phyloP scores from a whole-genome alignment of 148 eudicot genomes.

The Agrostemma githago region DNA sequence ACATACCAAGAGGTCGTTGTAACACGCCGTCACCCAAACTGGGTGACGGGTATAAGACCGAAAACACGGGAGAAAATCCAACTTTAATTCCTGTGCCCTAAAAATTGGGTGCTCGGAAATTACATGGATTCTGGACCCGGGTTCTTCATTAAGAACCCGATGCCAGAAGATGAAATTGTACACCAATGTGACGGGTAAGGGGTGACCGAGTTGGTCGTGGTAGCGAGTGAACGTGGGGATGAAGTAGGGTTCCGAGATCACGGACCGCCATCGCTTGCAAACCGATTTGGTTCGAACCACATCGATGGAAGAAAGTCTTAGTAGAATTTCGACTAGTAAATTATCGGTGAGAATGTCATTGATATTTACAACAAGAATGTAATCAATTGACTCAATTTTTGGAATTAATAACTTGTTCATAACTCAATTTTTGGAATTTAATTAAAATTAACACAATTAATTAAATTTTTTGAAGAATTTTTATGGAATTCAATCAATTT shows the following conservation, averaged over 20 bases:
- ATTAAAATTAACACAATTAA: neutral
- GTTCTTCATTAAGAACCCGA: conserved; percentile 16
- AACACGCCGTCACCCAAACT: conserved; percentile 23
- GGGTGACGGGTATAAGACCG: conserved; percentile 14
- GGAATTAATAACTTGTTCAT: neutral
- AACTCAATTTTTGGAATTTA: neutral
- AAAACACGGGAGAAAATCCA: conserved; percentile 26
- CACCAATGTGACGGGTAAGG: conserved; percentile 20
- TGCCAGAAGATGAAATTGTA: conserved; percentile 28
- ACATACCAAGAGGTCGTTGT: conserved; percentile 26
- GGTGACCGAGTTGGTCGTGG: conserved; percentile 8
- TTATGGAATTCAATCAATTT: neutral
- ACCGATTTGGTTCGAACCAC: conserved; percentile 27
- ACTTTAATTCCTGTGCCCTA: neutral
- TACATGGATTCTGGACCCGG: conserved; percentile 16
- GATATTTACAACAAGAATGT: conserved; percentile 10
- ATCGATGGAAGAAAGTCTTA: conserved; percentile 16
- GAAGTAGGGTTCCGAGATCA: conserved; percentile 21
- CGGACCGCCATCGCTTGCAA: conserved; percentile 23
- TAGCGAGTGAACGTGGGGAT: conserved; percentile 1
- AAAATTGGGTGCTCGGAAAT: conserved; percentile 11
- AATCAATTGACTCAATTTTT: neutral
- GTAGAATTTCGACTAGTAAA: conserved; percentile 26
- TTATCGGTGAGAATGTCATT: conserved; percentile 19
- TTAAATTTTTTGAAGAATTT: neutral